Evolutionary conservation across 129 eudicot genomes (phyloP).

Genomic region (Flaveria robusta): DNA sequence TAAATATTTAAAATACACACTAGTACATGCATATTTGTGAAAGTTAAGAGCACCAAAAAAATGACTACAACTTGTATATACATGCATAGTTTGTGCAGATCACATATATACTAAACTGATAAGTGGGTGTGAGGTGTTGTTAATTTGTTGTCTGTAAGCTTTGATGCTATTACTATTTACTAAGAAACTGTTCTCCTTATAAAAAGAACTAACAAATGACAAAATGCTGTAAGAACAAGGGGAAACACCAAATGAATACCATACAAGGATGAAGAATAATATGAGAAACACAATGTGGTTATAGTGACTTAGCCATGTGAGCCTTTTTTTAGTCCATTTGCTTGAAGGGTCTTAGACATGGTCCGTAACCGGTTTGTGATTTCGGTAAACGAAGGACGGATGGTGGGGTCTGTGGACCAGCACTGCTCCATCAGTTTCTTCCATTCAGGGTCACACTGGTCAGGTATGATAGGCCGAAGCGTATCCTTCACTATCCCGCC

Average conservation of each 20-base stretch:
- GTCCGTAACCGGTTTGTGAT: conserved; percentile 57
- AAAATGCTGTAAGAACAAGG: conserved; percentile 8
- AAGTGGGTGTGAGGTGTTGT: background rate
- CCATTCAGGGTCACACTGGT: conserved; percentile 74
- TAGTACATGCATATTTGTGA: background rate
- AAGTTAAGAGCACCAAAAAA: background rate
- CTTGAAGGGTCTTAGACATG: conserved; percentile 52
- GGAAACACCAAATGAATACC: background rate
- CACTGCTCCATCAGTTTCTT: conserved; percentile 79
- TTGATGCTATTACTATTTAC: conserved; percentile 18
- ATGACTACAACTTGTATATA: background rate
- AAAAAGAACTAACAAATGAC: conserved; percentile 37
- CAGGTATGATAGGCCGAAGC: conserved; percentile 76
- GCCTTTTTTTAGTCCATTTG: conserved; percentile 41
- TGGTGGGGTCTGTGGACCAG: conserved; percentile 69
- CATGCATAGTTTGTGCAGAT: background rate
- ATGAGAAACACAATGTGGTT: conserved; percentile 24
- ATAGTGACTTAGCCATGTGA: conserved; percentile 19
- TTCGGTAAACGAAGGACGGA: conserved; percentile 75
- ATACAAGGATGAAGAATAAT: background rate
- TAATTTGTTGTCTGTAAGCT: conserved; percentile 7
- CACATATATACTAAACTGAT: conserved; percentile 17
- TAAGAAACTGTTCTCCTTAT: background rate
- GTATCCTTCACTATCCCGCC: conserved; percentile 86
- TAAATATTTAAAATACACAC: too few species aligned